These are phyloP conservation scores for Macadamia integrifolia DNA, from an alignment of 164 flowering plant species.

Conservation along the genomic window DNA sequence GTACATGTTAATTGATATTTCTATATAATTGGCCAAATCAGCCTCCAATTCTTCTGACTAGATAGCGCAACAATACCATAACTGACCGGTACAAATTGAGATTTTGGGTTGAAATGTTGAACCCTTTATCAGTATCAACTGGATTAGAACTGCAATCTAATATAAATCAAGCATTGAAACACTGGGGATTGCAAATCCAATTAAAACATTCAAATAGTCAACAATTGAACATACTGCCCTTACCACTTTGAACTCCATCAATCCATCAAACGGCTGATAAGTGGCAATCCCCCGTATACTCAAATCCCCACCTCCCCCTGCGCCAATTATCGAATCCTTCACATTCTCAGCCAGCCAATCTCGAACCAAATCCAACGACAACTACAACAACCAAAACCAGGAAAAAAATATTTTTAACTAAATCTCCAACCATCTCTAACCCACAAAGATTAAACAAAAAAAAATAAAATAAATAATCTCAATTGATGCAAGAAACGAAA, in stretches of 20 bases:
- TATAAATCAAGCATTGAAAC: neutral
- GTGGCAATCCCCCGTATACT: conserved; percentile 58
- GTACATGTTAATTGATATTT: too few species aligned
- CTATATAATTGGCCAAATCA: too few species aligned
- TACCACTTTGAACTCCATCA: conserved; percentile 82
- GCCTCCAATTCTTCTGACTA: too few species aligned
- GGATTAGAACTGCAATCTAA: neutral
- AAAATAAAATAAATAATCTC: conserved; percentile 1
- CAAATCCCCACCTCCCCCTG: conserved; percentile 32
- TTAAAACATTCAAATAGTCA: neutral
- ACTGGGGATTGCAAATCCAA: neutral
- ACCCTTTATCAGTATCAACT: neutral
- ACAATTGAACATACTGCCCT: neutral
- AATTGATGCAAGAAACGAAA: conserved; percentile 3
- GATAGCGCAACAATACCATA: neutral
- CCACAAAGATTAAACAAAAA: neutral
- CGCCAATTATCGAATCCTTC: conserved; percentile 35
- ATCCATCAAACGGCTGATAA: conserved; percentile 78
- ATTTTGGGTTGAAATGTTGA: neutral
- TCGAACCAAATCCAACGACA: conserved; percentile 67
- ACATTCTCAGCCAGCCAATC: conserved; percentile 63
- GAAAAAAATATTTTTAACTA: conserved; percentile 1
- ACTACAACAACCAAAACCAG: conserved; percentile 34
- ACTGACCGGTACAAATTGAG: neutral
- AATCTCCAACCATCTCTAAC: neutral